Conservation (phyloP, 2,329 filamentous ascomycete species). For the Lecanosticta acicola region DNA sequence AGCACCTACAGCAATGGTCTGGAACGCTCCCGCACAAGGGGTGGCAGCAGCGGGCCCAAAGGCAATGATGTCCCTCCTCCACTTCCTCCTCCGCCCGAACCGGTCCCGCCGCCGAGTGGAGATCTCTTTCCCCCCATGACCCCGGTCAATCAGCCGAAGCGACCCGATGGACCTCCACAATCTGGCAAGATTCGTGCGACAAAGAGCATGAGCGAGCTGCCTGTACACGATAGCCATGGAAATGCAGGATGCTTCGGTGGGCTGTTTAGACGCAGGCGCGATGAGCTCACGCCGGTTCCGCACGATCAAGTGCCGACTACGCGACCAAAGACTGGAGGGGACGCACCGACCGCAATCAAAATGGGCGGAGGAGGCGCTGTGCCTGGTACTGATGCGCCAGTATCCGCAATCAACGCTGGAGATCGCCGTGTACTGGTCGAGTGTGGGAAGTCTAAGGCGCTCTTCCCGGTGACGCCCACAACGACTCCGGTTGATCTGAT, state of each 20-base stretch:
- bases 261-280: conserved; percentile 32
- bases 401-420: conserved; percentile 73
- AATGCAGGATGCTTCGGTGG: conserved; percentile 29
- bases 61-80: conserved; percentile 1
- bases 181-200: conserved; percentile 31
- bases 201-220: conserved; percentile 24
- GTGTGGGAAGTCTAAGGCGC: conserved; percentile 63
- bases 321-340: conserved; percentile 18
- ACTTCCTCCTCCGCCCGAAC: conserved; percentile 1
- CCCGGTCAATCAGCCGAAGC: conserved; percentile 14
- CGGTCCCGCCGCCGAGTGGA: conserved; percentile 15
- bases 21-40: conserved; percentile 1
- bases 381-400: conserved; percentile 65
- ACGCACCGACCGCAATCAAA: conserved; percentile 34
- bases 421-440: conserved; percentile 71
- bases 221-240: conserved; percentile 17
- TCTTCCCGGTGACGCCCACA: conserved; percentile 65
- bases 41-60: conserved; percentile 6
- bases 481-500: conserved; percentile 73
- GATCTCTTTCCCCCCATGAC: conserved; percentile 30
- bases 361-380: conserved; percentile 45
- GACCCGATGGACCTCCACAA: conserved; percentile 25
- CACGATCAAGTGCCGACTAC: conserved; percentile 7
- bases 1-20: background rate
- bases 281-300: conserved; percentile 10